These are phyloP conservation scores for Chaetomidium leptoderma DNA, from an alignment of 495 filamentous ascomycete genomes.

Conservation along the genomic window DNA sequence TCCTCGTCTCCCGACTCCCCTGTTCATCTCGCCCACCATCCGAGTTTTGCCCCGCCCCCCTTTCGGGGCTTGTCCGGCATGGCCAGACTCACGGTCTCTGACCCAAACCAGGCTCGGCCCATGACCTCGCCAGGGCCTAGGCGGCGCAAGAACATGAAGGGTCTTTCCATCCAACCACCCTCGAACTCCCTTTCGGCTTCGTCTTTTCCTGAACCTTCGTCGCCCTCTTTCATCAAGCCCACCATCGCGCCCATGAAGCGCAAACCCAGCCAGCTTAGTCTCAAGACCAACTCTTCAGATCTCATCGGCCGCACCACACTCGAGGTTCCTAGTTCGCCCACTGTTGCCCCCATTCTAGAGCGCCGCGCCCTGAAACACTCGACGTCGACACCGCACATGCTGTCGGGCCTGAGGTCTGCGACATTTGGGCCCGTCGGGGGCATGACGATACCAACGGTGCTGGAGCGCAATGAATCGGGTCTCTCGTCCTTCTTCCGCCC, in stretches of 20 bases:
- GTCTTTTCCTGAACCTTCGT: conserved; percentile 67
- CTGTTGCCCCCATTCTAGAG: conserved; percentile 49
- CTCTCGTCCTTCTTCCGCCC: conserved; percentile 47
- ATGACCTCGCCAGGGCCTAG: conserved; percentile 68
- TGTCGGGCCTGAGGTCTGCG: conserved; percentile 47
- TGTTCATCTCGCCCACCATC: conserved; percentile 56
- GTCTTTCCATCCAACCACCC: conserved; percentile 81
- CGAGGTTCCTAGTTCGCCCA: conserved; percentile 44
- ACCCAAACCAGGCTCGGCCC: conserved; percentile 41
- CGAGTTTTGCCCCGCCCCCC: conserved; percentile 48
- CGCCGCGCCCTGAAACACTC: conserved; percentile 54
- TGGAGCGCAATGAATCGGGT: conserved; percentile 47
- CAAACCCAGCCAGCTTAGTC: conserved; percentile 73
- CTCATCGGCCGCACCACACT: conserved; percentile 39
- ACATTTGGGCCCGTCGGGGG: conserved; percentile 51
- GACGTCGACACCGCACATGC: conserved; percentile 53
- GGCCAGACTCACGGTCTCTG: conserved; percentile 41
- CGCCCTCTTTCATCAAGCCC: conserved; percentile 75
- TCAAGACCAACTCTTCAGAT: conserved; percentile 54
- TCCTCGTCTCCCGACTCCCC: conserved; percentile 88
- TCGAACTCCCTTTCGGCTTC: conserved; percentile 43
- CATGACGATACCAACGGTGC: conserved; percentile 49
- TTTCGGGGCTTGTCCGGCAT: conserved; percentile 45
- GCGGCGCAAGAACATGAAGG: conserved; percentile 86
- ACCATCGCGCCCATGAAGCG: conserved; percentile 62